Conservation (phyloP, 768 basidiomycete species). For the Mycena rosella region DNA sequence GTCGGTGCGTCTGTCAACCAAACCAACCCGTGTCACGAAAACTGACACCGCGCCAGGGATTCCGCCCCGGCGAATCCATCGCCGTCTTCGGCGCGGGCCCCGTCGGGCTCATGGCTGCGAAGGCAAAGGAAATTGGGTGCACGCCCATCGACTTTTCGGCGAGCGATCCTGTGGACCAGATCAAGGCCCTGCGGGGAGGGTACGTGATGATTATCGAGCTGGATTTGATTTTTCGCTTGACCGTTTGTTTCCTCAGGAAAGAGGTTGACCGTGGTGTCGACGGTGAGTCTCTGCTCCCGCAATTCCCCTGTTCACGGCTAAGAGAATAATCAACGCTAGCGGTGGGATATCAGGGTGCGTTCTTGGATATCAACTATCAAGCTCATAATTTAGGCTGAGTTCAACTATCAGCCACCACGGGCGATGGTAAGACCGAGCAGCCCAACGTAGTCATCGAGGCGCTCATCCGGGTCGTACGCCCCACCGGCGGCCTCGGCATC, state of each 20-base stretch:
- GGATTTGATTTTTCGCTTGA: too few species aligned
- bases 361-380: too few species aligned
- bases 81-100: conserved; percentile 68
- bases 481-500: conserved; percentile 69
- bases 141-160: conserved; percentile 62
- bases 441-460: conserved; percentile 66
- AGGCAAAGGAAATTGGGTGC: conserved; percentile 66
- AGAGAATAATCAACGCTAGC: conserved; percentile 43
- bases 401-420: conserved; percentile 52
- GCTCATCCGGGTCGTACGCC: conserved; percentile 64
- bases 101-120: conserved; percentile 69
- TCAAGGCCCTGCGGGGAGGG: conserved; percentile 59
- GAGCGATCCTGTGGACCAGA: conserved; percentile 64
- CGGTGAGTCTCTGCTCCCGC: conserved; percentile 43
- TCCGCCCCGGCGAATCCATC: conserved; percentile 65
- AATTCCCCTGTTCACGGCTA: neutral
- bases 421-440: conserved; percentile 68
- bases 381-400: neutral
- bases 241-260: conserved; percentile 39
- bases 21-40: too few species aligned
- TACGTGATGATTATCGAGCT: too few species aligned
- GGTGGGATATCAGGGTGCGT: conserved; percentile 60
- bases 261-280: conserved; percentile 68
- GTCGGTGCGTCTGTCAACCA: conserved; percentile 47
- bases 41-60: conserved; percentile 49